Conservation (phyloP, 768 basidiomycete genomes). For the Trametes coccinea region DNA sequence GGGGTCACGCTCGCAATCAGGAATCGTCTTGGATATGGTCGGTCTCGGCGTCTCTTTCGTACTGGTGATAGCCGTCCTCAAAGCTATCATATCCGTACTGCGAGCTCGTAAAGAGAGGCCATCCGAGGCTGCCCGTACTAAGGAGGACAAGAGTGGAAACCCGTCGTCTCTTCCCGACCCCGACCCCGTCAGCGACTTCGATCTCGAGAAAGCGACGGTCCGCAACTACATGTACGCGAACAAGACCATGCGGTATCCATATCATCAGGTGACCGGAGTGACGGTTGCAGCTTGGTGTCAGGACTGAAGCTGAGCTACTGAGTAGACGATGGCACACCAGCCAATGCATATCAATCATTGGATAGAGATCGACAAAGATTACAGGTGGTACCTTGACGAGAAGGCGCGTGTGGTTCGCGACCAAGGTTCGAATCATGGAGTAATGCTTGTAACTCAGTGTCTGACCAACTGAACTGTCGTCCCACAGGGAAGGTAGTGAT, state of each 20-base stretch:
- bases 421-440: constrained; percentile 24
- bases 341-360: constrained; percentile 39
- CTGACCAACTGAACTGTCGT: background rate
- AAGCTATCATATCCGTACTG: too few relatives aligned
- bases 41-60: too few relatives aligned
- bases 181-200: constrained; percentile 21
- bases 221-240: constrained; percentile 26
- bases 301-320: background rate
- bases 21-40: too few relatives aligned
- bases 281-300: background rate
- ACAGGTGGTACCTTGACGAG: constrained; percentile 34
- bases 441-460: background rate
- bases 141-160: background rate
- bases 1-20: too few relatives aligned
- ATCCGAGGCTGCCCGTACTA: too few relatives aligned
- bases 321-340: constrained; percentile 37
- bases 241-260: constrained; percentile 27
- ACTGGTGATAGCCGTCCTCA: too few relatives aligned
- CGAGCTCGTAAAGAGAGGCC: too few relatives aligned
- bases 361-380: constrained; percentile 40
- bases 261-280: constrained; percentile 17
- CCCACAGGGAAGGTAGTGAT: constrained; percentile 28
- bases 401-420: constrained; percentile 35
- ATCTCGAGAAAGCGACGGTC: constrained; percentile 16
- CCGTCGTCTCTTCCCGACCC: constrained; percentile 16